Conservation (phyloP, 2,329 filamentous ascomycete species). For the Gyromitra esculenta region DNA sequence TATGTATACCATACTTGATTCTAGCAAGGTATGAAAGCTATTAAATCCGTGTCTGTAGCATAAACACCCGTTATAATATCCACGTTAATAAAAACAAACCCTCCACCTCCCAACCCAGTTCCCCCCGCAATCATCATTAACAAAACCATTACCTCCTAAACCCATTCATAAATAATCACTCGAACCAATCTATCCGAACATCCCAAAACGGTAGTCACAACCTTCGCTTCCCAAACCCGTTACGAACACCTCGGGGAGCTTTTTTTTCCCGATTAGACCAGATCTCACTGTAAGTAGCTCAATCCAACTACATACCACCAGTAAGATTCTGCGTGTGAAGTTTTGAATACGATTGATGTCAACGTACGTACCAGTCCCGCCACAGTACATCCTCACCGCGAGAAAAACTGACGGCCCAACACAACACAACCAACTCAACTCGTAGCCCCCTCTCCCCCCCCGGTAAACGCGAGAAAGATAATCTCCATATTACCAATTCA, state of each 20-base stretch:
- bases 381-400: too few relatives aligned
- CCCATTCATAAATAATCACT: conserved; percentile 14
- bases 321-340: too few relatives aligned
- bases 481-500: conserved; percentile 3
- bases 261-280: not conserved
- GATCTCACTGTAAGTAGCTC: not conserved
- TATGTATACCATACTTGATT: conserved; percentile 13
- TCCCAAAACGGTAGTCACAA: not conserved
- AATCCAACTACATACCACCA: not conserved
- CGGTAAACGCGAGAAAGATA: too few relatives aligned
- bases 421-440: not conserved
- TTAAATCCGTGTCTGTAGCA: not conserved
- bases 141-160: too few relatives aligned
- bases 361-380: too few relatives aligned
- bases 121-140: not conserved
- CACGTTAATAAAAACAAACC: too few relatives aligned
- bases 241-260: not conserved
- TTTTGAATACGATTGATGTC: too few relatives aligned
- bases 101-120: not conserved
- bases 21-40: not conserved
- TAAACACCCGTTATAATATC: too few relatives aligned
- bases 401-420: too few relatives aligned
- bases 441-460: too few relatives aligned
- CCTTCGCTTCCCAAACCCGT: not conserved
- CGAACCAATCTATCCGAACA: not conserved